Percentiles rank a stretch among this genome's conserved stretches.
Evolutionary conservation across 768 basidiomycete genomes (phyloP).

Genomic region (Panaeolus cyanescens): DNA sequence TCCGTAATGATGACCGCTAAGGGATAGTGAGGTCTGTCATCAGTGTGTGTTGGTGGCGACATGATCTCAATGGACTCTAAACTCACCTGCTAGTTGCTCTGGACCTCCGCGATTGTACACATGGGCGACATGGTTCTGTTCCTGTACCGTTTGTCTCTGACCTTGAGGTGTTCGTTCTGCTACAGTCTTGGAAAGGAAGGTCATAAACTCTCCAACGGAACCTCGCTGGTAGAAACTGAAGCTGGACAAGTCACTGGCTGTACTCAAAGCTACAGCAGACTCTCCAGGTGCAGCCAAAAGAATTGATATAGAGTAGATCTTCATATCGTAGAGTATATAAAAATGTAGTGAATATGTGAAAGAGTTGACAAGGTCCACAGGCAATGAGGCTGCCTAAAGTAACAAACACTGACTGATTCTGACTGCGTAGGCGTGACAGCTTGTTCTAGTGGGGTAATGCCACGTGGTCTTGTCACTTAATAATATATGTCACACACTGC

Average conservation of each 20-base stretch:
- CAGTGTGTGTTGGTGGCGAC: not conserved
- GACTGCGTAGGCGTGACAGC: not conserved
- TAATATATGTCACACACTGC: no score
- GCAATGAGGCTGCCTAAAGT: constrained; percentile 6
- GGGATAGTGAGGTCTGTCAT: constrained; percentile 7
- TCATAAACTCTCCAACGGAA: constrained; percentile 88
- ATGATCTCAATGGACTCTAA: not conserved
- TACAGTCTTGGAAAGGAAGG: constrained; percentile 92
- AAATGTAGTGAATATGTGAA: not conserved
- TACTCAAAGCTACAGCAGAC: constrained; percentile 62
- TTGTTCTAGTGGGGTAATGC: not conserved
- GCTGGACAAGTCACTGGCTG: constrained; percentile 79
- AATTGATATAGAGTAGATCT: constrained; percentile 82
- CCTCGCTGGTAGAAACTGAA: constrained; percentile 95
- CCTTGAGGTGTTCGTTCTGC: constrained; percentile 85
- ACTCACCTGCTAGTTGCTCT: constrained; percentile 80
- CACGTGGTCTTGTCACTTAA: no score
- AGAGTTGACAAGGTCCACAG: not conserved
- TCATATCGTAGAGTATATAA: constrained; percentile 51
- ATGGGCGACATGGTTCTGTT: constrained; percentile 91
- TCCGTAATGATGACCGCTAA: constrained; percentile 91
- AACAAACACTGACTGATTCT: constrained; percentile 2
- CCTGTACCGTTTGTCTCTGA: constrained; percentile 91
- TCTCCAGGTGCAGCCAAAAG: constrained; percentile 67
- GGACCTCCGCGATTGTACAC: constrained; percentile 90